Evolutionary conservation across 805 yeast species (phyloP).

Genomic region (Ogataea neopini): DNA sequence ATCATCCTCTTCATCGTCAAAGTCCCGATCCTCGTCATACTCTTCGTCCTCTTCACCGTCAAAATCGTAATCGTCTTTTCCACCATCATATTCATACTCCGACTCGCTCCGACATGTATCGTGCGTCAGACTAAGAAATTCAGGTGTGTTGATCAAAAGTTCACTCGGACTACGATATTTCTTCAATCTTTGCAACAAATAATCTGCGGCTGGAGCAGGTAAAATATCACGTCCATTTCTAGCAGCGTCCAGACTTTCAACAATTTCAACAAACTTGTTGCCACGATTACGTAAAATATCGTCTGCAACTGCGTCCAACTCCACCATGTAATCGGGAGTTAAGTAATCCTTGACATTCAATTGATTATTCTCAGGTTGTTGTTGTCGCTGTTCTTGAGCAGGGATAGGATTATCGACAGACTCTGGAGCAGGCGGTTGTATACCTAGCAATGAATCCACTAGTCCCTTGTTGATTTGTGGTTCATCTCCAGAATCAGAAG

Average conservation of each 20-base stretch:
- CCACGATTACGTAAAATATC: constrained; percentile 79
- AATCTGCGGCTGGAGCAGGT: constrained; percentile 27
- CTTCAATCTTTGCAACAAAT: constrained; percentile 28
- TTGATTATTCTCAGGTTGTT: neutral
- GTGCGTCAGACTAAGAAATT: constrained; percentile 28
- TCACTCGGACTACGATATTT: constrained; percentile 9
- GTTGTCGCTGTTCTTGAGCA: neutral
- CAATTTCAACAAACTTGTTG: constrained; percentile 71
- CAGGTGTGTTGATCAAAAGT: constrained; percentile 4
- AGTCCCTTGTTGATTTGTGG: constrained; percentile 32
- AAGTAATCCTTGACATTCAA: neutral
- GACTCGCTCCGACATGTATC: constrained; percentile 35
- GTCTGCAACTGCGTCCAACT: constrained; percentile 60
- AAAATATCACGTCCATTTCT: constrained; percentile 36
- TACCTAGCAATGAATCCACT: constrained; percentile 31
- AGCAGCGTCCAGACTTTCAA: constrained; percentile 70
- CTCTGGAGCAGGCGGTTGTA: constrained; percentile 13
- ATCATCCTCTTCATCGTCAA: constrained; percentile 9
- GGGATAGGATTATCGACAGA: neutral
- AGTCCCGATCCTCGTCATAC: constrained; percentile 15
- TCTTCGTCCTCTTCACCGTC: constrained; percentile 18
- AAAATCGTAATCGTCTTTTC: constrained; percentile 7
- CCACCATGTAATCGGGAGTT: constrained; percentile 5
- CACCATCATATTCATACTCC: constrained; percentile 28
- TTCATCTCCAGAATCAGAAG: constrained; percentile 40